phyloP scores from a whole-genome alignment of 805 yeast species.

The Saccharomyces paradoxus region DNA sequence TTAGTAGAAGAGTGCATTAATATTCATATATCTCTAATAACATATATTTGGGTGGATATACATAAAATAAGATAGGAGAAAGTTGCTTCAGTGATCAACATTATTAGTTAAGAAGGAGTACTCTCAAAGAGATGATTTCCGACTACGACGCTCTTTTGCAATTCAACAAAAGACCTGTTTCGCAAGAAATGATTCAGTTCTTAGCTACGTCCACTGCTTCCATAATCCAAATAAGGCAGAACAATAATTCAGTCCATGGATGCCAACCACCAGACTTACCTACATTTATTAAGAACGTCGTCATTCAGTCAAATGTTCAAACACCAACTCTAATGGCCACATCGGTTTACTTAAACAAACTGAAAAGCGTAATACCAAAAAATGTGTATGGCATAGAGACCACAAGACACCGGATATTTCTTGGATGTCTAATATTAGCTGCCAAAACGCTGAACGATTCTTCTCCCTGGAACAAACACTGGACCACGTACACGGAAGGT shows the following conservation, averaged over 20 bases:
- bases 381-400: conserved; percentile 88
- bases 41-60: neutral
- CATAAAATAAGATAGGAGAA: neutral
- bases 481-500: conserved; percentile 89
- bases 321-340: conserved; percentile 93
- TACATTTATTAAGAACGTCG: conserved; percentile 62
- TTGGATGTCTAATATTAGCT: conserved; percentile 78
- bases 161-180: conserved; percentile 23
- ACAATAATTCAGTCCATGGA: conserved; percentile 9
- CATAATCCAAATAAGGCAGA: conserved; percentile 19
- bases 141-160: conserved; percentile 25
- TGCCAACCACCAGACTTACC: conserved; percentile 39
- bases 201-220: conserved; percentile 24
- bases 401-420: conserved; percentile 83
- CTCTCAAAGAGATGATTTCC: conserved; percentile 10
- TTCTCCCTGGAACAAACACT: conserved; percentile 88
- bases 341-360: conserved; percentile 69
- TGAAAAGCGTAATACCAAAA: conserved; percentile 71
- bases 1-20: neutral
- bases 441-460: conserved; percentile 90
- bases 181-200: conserved; percentile 25
- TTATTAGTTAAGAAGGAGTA: neutral
- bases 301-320: conserved; percentile 81
- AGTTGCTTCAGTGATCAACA: neutral
- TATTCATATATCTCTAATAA: neutral